These are phyloP conservation scores for Salix viminalis DNA, from an alignment of 345 rosid genomes.

Conservation along the genomic window DNA sequence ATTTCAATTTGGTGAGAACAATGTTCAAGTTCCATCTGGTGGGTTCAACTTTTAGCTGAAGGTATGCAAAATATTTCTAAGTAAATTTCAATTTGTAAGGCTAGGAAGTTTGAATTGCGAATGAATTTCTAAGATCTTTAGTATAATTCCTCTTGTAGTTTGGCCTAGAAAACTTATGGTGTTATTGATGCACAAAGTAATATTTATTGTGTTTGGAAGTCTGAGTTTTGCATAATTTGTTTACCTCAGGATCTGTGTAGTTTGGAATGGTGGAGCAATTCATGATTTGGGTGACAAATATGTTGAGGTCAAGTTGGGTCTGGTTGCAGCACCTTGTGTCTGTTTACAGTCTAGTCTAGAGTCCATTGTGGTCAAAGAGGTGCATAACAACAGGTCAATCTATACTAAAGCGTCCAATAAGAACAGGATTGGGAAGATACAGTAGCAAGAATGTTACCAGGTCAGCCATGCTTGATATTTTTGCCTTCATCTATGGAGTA, in stretches of 20 bases:
- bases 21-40: constrained; percentile 15
- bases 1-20: constrained; percentile 11
- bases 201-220: neutral
- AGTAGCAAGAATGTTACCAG: neutral
- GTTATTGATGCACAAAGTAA: neutral
- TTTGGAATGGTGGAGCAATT: neutral
- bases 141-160: neutral
- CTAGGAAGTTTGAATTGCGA: neutral
- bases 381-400: constrained; percentile 8
- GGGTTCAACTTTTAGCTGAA: constrained; percentile 25
- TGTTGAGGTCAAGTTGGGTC: constrained; percentile 14
- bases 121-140: neutral
- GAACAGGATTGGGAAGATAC: neutral
- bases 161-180: too few relatives aligned
- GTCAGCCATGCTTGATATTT: neutral
- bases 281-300: constrained; percentile 5
- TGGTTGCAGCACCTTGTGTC: constrained; percentile 16
- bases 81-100: neutral
- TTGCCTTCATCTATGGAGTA: neutral
- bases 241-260: constrained; percentile 9
- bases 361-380: constrained; percentile 20
- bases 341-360: constrained; percentile 18
- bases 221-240: constrained; percentile 8
- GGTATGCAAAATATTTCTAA: neutral
- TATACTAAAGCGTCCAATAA: constrained; percentile 14